These are phyloP conservation scores for Mortierella sp. DNA, from an alignment of 371 early-diverging fungal genomes.

Conservation along the genomic window DNA sequence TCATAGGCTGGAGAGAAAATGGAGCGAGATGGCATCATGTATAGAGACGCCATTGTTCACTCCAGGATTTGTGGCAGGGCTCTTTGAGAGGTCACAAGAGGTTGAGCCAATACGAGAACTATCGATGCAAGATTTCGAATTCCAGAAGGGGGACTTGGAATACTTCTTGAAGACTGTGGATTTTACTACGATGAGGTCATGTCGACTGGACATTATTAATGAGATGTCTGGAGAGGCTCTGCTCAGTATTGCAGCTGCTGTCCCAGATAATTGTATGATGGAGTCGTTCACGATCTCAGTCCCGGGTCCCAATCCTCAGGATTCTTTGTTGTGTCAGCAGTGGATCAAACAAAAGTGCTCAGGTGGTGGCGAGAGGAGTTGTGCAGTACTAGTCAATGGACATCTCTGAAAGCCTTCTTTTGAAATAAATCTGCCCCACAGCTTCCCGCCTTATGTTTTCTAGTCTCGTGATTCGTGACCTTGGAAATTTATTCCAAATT, in stretches of 20 bases:
- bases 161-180: constrained; percentile 16
- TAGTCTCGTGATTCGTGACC: too few relatives aligned
- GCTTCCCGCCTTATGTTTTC: too few relatives aligned
- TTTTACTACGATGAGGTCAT: constrained; percentile 9
- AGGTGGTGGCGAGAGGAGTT: neutral
- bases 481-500: too few relatives aligned
- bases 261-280: constrained; percentile 3
- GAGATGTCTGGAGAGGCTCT: constrained; percentile 13
- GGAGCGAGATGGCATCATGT: neutral
- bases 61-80: neutral
- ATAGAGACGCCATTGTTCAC: neutral
- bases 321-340: constrained; percentile 16
- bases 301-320: constrained; percentile 20
- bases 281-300: constrained; percentile 21
- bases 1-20: neutral
- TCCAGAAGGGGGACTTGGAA: constrained; percentile 11
- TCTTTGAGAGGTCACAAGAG: neutral
- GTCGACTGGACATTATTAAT: constrained; percentile 8
- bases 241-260: constrained; percentile 9
- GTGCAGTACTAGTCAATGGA: constrained; percentile 14
- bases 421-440: neutral
- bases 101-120: constrained; percentile 10
- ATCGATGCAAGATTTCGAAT: constrained; percentile 9
- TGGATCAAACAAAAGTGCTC: constrained; percentile 3
- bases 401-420: neutral